Base-by-base conservation (phyloP, 176 grass and related monocot genomes). In the Triticum turgidum region DNA sequence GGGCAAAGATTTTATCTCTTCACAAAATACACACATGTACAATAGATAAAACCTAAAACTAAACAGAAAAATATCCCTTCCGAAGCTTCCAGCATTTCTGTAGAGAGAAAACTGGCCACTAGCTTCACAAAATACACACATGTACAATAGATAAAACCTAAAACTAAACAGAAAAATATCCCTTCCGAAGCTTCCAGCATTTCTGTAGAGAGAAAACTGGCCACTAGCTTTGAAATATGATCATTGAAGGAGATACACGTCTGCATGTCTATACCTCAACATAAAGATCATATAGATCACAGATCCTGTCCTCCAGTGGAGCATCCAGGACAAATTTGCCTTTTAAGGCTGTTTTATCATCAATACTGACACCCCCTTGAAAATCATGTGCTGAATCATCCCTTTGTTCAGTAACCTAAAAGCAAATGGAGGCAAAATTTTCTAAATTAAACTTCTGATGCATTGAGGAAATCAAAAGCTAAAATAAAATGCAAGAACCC, bases 281-380 rank as follows among this genome's bases (percentile, higher is more conserved):
- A 87, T 93, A 95, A 32, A 95, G 88, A 93, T 95, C 93, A 91
- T 95, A 95, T 29, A 95, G 91, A 67, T 91, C 91, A 51, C 93
- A 95, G 59, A 95, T 93, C 80, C 86, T 91, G 85, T 95, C 91
- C 88, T 93, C 93, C 73, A 95, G n/a, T 44, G 91, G 62, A 85
- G 78, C 42, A 89, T 93, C 93, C 89, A 95, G 80, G 49, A 75
- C 78, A 86, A 74, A 89, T 85, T 79, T 95, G 73, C 91, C 89
- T 89, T 92, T 91, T 65, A 87, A 79, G 73, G 81, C 35, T 37
- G 76, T 76, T 65, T 33, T 87, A 73, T 81, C 88, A 89, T 86
- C 90, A 89, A 85, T 79, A 85, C 79, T 89, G 66, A 66, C 88
- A 87, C 62, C 39, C 66, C 86, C 83, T 49, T 93, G 89, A 87